phyloP scores from a whole-genome alignment of 805 yeast species.

The Lipomyces sp. region DNA sequence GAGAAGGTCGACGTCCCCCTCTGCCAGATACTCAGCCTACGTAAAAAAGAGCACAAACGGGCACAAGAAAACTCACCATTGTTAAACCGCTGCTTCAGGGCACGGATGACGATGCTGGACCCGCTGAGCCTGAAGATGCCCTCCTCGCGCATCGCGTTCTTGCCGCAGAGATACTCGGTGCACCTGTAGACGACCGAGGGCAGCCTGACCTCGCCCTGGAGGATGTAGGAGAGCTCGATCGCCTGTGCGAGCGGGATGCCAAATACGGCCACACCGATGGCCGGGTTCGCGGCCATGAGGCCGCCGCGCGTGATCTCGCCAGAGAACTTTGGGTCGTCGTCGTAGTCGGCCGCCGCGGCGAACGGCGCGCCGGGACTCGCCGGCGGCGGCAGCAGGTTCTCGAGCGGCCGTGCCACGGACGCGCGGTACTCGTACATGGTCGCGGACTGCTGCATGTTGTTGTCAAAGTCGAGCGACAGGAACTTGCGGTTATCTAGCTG shows the following conservation, averaged over 20 bases:
- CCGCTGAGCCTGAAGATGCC: constrained; percentile 92
- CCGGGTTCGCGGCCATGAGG: constrained; percentile 8
- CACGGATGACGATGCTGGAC: constrained; percentile 70
- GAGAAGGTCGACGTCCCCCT: constrained; percentile 64
- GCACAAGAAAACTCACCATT: constrained; percentile 26
- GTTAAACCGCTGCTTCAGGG: constrained; percentile 67
- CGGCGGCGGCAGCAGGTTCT: not conserved
- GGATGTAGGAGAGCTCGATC: constrained; percentile 18
- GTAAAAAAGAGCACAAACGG: too few species aligned
- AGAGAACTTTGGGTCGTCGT: constrained; percentile 10
- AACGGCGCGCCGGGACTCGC: not conserved
- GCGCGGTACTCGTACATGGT: constrained; percentile 25
- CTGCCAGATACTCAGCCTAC: constrained; percentile 22
- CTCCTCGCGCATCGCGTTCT: constrained; percentile 77
- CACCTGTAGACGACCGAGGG: constrained; percentile 81
- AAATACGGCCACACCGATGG: constrained; percentile 16
- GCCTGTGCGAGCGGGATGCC: constrained; percentile 25
- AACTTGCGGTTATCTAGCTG: constrained; percentile 16
- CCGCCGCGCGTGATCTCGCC: constrained; percentile 25
- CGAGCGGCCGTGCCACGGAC: constrained; percentile 5
- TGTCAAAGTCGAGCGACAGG: constrained; percentile 17
- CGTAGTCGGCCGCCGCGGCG: constrained; percentile 4
- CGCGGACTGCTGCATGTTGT: constrained; percentile 16
- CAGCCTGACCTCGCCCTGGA: constrained; percentile 36
- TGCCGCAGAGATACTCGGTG: constrained; percentile 58